Evolutionary conservation across 306 rosid species (phyloP).

Genomic region (Sophora flavescens): DNA sequence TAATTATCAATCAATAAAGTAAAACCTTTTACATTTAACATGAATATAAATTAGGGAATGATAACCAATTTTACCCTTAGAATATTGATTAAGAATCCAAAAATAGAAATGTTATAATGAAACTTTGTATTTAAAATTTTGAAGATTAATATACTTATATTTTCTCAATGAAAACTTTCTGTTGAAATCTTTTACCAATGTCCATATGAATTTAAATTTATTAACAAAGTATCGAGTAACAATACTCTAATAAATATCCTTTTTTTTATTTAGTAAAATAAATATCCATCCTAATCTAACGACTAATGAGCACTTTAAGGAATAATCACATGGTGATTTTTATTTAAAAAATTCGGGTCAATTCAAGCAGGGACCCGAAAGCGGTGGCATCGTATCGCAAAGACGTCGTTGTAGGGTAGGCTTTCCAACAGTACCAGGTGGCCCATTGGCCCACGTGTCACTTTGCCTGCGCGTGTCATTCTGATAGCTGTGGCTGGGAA

Average conservation of each 20-base stretch:
- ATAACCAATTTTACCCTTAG: too few species aligned
- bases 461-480: constrained; percentile 40
- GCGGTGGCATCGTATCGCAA: constrained; percentile 43
- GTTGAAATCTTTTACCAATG: too few species aligned
- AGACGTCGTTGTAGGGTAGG: constrained; percentile 56
- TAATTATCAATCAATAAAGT: too few species aligned
- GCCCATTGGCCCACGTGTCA: constrained; percentile 69
- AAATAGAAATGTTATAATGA: too few species aligned
- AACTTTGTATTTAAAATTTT: too few species aligned
- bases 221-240: neutral
- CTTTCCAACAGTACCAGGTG: constrained; percentile 57
- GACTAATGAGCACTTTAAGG: constrained; percentile 38
- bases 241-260: neutral
- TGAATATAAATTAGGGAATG: too few species aligned
- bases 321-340: constrained; percentile 36
- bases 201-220: too few species aligned
- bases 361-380: constrained; percentile 38
- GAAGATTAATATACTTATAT: too few species aligned
- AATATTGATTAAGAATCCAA: too few species aligned
- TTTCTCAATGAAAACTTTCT: too few species aligned
- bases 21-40: too few species aligned
- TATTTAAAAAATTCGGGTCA: constrained; percentile 17
- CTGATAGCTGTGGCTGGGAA: constrained; percentile 42
- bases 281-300: neutral
- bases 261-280: too few species aligned